Evolutionary conservation across 1,284 basidiomycete species (phyloP).

Genomic region (Jaminaea rosea): DNA sequence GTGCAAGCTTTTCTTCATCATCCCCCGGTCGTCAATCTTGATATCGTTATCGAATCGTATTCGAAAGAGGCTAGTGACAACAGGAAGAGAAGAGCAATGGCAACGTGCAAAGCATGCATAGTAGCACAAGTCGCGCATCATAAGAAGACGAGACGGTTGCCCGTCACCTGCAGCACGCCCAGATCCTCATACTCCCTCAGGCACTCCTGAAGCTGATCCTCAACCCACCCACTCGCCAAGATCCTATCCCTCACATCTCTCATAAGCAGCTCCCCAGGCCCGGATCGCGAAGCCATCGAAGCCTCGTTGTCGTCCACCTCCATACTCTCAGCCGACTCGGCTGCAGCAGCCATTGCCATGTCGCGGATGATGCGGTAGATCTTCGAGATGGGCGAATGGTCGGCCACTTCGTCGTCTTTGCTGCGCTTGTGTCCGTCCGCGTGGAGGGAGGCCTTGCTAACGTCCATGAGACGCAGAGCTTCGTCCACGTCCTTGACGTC

Average conservation of each 20-base stretch:
- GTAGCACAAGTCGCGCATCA: conserved; percentile 9
- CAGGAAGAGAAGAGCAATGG: no score
- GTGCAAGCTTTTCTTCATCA: no score
- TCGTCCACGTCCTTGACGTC: conserved; percentile 86
- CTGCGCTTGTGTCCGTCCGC: conserved; percentile 8
- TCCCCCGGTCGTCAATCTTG: no score
- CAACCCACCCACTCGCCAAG: conserved; percentile 25
- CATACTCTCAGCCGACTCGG: conserved; percentile 1
- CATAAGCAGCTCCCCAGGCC: conserved; percentile 14
- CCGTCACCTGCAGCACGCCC: conserved; percentile 21
- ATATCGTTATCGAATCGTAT: no score
- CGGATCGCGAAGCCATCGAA: conserved; percentile 3
- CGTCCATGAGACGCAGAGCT: conserved; percentile 90
- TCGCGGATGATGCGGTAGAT: conserved; percentile 45
- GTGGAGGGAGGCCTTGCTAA: conserved; percentile 75
- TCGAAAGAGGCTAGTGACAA: no score
- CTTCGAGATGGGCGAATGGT: conserved; percentile 30
- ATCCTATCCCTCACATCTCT: conserved; percentile 27
- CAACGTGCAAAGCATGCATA: no score
- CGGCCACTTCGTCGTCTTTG: conserved; percentile 11
- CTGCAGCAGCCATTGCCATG: conserved; percentile 12
- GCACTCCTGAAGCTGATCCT: conserved; percentile 28
- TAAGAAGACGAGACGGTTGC: conserved; percentile 20
- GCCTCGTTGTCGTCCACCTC: conserved; percentile 1
- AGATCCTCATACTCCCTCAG: conserved; percentile 24